Conservation (phyloP, 306 rosid genomes). For the Glycine tomentella region DNA sequence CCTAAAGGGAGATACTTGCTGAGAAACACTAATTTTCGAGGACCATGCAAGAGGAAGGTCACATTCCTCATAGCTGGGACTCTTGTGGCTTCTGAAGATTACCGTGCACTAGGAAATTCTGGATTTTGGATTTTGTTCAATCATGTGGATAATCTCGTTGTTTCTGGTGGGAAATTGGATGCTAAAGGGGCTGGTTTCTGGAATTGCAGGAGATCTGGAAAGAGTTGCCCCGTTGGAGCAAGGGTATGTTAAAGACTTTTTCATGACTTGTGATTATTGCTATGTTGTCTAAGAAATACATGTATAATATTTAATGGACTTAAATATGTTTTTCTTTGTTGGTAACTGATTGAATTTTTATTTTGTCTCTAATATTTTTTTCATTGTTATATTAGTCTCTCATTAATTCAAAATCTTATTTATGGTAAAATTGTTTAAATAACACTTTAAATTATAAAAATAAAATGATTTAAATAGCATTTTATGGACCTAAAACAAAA, state of each 20-base stretch:
- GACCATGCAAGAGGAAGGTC: conserved; percentile 62
- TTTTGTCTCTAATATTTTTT: too few relatives aligned
- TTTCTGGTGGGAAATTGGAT: conserved; percentile 23
- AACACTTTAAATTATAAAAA: too few relatives aligned
- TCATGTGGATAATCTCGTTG: neutral
- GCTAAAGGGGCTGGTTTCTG: conserved; percentile 63
- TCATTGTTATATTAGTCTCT: too few relatives aligned
- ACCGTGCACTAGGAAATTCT: conserved; percentile 53
- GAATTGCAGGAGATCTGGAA: conserved; percentile 62
- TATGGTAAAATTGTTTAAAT: too few relatives aligned
- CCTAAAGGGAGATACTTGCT: conserved; percentile 76
- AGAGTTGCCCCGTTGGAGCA: conserved; percentile 66
- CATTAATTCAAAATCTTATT: too few relatives aligned
- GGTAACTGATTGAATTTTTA: too few relatives aligned
- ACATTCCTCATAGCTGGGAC: conserved; percentile 61
- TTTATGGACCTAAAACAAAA: too few relatives aligned
- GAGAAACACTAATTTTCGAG: conserved; percentile 48
- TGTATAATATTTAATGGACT: too few relatives aligned
- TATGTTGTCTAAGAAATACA: neutral
- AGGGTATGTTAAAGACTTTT: conserved; percentile 46
- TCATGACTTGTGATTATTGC: neutral
- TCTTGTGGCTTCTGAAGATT: conserved; percentile 65
- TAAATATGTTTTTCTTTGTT: too few relatives aligned
- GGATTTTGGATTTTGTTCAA: conserved; percentile 61
- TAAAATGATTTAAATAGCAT: too few relatives aligned